Evolutionary conservation across 108 stramenopile genomes (phyloP), one percentile per base, ranked within the genome.

Genomic region (Bacterosira constricta): DNA sequence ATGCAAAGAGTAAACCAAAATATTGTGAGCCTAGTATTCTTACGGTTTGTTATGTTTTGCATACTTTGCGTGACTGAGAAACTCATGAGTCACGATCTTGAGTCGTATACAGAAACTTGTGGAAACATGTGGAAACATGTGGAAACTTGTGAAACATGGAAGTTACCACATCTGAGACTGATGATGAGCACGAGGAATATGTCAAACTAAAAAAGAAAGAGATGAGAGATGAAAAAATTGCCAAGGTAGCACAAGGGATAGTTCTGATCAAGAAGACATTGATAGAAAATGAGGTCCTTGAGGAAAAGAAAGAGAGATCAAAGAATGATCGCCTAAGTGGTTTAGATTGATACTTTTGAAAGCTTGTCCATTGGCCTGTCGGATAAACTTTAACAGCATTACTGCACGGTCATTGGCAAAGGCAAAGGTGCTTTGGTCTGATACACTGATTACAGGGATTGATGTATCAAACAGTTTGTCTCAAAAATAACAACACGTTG

Each of bases 391-490:
- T 20, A 61, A 64, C 23, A 54, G 30, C 37, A 39, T 73, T 0
- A 47, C 76, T 6, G 50, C 47, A 12, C 1, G 72, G 20, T 66
- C 71, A 3, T 26, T 77, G 21, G 55, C 76, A 11, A 77, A 77
- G 58, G 35, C n/a, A n/a, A n/a, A n/a, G n/a, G n/a, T 54, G 11
- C 44, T 77, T n/a, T 77, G 75, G 63, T 46, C 42, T 31, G 66
- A 62, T 45, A 30, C 20, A 11, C 36, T 20, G n/a, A 34, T 72
- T 12, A 44, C 56, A 4, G 53, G 64, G 20, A 45, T 82, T 31
- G 81, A 82, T 58, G 63, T 82, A 12, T 39, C 36, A 35, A 71
- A 75, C 39, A 72, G 32, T 25, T 54, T 82, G n/a, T 45, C 71
- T 82, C 8, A 51, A 47, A 21, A 63, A 55, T 15, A 79, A 73